Conservation (phyloP, 2,329 filamentous ascomycete genomes). For the Elsinoe perseae region DNA sequence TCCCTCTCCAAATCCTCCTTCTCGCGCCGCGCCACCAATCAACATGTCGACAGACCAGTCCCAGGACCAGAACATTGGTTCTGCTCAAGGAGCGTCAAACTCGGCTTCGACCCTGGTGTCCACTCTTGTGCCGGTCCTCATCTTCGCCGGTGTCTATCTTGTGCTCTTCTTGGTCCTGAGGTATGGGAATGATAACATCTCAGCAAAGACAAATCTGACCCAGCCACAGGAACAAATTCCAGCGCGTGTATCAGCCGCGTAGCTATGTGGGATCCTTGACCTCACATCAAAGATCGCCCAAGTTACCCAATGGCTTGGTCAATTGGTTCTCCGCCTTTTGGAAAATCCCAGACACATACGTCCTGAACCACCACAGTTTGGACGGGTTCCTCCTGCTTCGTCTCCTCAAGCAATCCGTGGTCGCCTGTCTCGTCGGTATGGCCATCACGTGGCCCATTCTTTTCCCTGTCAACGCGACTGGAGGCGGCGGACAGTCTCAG, state of each 20-base stretch:
- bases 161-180: conserved; percentile 34
- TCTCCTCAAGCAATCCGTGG: conserved; percentile 69
- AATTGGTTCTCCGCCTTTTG: conserved; percentile 43
- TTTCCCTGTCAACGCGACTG: conserved; percentile 82
- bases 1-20: not conserved
- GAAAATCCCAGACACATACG: conserved; percentile 61
- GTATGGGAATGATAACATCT: not conserved
- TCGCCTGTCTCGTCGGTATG: conserved; percentile 76
- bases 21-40: not conserved
- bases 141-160: conserved; percentile 30
- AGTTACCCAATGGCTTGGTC: conserved; percentile 28
- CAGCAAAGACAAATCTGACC: not conserved
- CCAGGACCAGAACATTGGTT: conserved; percentile 6
- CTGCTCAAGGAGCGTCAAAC: not conserved
- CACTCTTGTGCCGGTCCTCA: conserved; percentile 30
- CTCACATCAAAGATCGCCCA: conserved; percentile 36
- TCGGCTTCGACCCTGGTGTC: conserved; percentile 30
- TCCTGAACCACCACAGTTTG: conserved; percentile 83
- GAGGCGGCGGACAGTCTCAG: conserved; percentile 55
- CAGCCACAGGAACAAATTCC: conserved; percentile 31
- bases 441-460: conserved; percentile 80
- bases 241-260: conserved; percentile 38
- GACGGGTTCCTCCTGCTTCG: conserved; percentile 88
- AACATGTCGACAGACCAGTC: conserved; percentile 7
- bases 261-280: conserved; percentile 40